Base-by-base conservation (phyloP, 306 rosid genomes). In the Carpinus viminea region DNA sequence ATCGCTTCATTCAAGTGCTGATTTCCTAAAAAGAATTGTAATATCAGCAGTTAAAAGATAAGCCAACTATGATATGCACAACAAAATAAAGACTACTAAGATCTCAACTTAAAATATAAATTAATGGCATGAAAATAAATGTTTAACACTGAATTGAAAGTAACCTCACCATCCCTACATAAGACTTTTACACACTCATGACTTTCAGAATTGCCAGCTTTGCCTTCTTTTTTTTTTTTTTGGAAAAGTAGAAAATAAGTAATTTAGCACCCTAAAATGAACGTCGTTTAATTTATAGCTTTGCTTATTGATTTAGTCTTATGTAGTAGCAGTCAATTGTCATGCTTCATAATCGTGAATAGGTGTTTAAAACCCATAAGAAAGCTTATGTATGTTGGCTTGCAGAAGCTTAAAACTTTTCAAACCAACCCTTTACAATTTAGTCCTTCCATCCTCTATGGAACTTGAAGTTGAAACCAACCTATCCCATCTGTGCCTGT, bases 1-100 rank as follows among this genome's bases (percentile, higher is more conserved):
- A 68, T 50, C 21, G 82, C 82, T 73, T 78, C 82, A 78, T 77
- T 41, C 70, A 82, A 73, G 55, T 72, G 50, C 56, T 34, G 72
- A 72, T 77, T 82, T 21, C 72, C 82, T 82, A 70, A 71, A 51
- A 56, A 56, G 18, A 36, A 55, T 61, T 17, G 46, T 4, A 45
- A 51, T 54, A 75, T 48, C 12, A 48, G 26, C 38, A 2, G 72
- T 21, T 8, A 57, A 13, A 38, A 75, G 47, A 70, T 12, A 60
- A 52, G 60, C 72, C 24, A 59, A 56, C 38, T 24, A 59, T 12
- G 31, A 59, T 24, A 16, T 11, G 38, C 15, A 59, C 16, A 24
- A 59, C 65, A 59, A 59, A 28, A 59, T 59, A 59, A 59, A 20
- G 65, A 24, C 31, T 2, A 59, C 65, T 28, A 7, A 59, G 65